Conservation (phyloP, 176 grass and related monocot genomes). For the Carex pumila region DNA sequence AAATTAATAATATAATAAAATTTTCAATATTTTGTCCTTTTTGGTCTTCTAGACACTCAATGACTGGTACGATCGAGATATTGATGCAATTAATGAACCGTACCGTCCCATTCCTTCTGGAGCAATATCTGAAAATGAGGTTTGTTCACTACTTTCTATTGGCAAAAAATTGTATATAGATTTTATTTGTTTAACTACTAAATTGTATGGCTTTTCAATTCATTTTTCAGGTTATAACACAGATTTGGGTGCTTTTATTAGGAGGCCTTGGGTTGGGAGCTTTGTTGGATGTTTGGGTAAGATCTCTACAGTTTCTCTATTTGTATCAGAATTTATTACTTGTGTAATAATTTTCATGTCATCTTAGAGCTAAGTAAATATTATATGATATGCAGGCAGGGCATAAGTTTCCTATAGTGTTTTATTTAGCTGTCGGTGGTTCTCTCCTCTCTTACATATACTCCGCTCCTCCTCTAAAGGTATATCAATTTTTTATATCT, state of each 20-base stretch:
- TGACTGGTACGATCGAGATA: slow-evolving; percentile 96
- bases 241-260: slow-evolving; percentile 85
- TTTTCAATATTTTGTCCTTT: slow-evolving; percentile 30
- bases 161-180: background rate
- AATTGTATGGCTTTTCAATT: background rate
- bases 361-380: slow-evolving; percentile 15
- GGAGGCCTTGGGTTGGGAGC: slow-evolving; percentile 82
- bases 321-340: background rate
- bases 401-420: slow-evolving; percentile 75
- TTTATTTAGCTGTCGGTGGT: slow-evolving; percentile 94
- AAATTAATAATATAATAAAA: background rate
- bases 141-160: slow-evolving; percentile 18
- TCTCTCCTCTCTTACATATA: slow-evolving; percentile 99
- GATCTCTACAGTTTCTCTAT: slow-evolving; percentile 12
- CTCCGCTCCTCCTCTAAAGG: slow-evolving; percentile 95
- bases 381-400: slow-evolving; percentile 62
- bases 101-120: slow-evolving; percentile 98
- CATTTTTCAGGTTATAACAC: slow-evolving; percentile 81
- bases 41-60: slow-evolving; percentile 76
- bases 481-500: slow-evolving; percentile 29
- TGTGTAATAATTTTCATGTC: slow-evolving; percentile 5
- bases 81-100: slow-evolving; percentile 97
- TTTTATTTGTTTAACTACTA: background rate
- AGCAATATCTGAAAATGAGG: slow-evolving; percentile 92
- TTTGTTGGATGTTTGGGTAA: slow-evolving; percentile 95